Base-by-base conservation (phyloP, 331 rosid species). In the Cydonia oblonga region DNA sequence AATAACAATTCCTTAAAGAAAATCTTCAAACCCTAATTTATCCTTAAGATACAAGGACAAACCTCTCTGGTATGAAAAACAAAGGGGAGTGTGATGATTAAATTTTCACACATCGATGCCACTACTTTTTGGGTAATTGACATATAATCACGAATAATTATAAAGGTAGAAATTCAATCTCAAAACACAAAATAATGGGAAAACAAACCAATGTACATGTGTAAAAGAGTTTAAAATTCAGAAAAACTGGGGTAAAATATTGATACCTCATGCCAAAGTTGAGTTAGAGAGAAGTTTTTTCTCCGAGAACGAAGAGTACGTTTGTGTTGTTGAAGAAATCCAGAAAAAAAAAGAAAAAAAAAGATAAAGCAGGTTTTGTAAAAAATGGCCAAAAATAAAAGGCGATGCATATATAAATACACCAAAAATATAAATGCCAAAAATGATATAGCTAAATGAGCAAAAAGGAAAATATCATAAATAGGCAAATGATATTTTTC, bases 251-350 rank as follows among this genome's bases (percentile, higher is more conserved):
- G 25, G 63, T 2, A 60, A 60, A 60, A 24, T 2, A 60, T 2
- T 13, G 66, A n/a, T 64, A 33, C 51, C 75, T 71, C 75, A 71
- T 71, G 67, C 75, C 68, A 59, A 40, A 10, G 16, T 24, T 22
- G 67, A 71, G 40, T 59, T 44, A 10, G 67, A 59, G 68, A 71
- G 42, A 71, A 58, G 28, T 58, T 58, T 71, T 71, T 38, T 40
- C 63, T 57, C 20, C 29, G 66, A 35, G 25, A 56, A 35, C 9
- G 74, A 35, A 8, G 66, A 70, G 53, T 56, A 33, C 5, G 51
- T 35, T 9, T 57, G 51, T 24, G 57, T 11, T 35, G 40, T 58
- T 18, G 10, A 7, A 70, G 25, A 70, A 70, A 1, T 49, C 54
- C 7, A 5, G 32, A 49, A 35, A 64, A n/a, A n/a, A n/a, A 49